These are phyloP conservation scores for Mycena haematopus DNA, from an alignment of 768 basidiomycete species.

Conservation along the genomic window DNA sequence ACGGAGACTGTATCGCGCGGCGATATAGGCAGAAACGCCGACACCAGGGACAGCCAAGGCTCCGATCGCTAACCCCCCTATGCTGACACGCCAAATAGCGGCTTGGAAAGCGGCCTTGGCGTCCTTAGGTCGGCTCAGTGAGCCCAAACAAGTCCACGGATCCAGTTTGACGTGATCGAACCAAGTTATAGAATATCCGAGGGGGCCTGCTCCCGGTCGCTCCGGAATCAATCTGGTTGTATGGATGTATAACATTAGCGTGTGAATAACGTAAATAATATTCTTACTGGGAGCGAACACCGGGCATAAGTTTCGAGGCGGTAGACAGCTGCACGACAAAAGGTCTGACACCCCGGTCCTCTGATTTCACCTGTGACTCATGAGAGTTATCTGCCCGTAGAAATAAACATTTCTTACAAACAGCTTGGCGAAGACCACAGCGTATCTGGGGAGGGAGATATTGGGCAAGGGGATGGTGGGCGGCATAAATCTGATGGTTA, in stretches of 20 bases:
- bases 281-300: not conserved
- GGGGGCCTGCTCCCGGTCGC: not conserved
- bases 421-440: slow-evolving; percentile 9
- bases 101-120: not conserved
- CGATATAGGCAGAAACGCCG: not conserved
- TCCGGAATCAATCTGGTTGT: not conserved
- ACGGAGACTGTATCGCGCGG: not conserved
- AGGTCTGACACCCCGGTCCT: not conserved
- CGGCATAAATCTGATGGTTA: slow-evolving; percentile 7
- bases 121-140: not conserved
- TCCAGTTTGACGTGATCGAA: slow-evolving; percentile 1
- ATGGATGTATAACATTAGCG: not conserved
- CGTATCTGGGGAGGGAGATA: not conserved
- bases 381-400: not conserved
- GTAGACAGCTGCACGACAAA: slow-evolving; percentile 4
- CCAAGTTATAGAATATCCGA: slow-evolving; percentile 2
- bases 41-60: not conserved
- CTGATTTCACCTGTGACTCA: not conserved
- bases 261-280: not conserved
- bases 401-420: not conserved
- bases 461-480: not conserved
- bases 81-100: not conserved
- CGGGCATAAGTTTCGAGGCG: not conserved
- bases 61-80: not conserved
- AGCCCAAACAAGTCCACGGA: not conserved